A percentile compares a stretch with the other conserved stretches of the same genome.
Evolutionary conservation across 31 red algal genomes (phyloP).

Genomic region (Odonthalia washingtoniensis): DNA sequence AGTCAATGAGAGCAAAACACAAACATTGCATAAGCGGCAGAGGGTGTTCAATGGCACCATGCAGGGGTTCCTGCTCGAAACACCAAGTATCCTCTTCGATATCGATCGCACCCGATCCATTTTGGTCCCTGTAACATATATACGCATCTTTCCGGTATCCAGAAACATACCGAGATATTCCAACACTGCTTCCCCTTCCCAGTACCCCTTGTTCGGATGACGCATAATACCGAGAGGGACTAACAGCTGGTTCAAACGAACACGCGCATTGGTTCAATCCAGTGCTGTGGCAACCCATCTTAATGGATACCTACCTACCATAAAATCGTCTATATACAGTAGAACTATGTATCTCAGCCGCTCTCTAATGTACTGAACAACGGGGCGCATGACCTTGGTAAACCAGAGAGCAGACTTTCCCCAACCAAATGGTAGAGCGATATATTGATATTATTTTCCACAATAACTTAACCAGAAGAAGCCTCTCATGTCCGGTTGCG

Average conservation of each 20-base stretch:
- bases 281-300: neutral
- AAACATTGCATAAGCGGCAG: neutral
- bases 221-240: conserved; percentile 6
- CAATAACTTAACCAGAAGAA: conserved; percentile 44
- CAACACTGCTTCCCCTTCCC: neutral
- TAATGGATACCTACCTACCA: neutral
- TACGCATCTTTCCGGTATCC: conserved; percentile 22
- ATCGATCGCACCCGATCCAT: neutral
- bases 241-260: neutral
- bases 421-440: conserved; percentile 57
- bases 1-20: conserved; percentile 1
- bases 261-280: neutral
- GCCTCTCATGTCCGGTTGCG: conserved; percentile 39
- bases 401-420: conserved; percentile 52
- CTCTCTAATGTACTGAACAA: conserved; percentile 20
- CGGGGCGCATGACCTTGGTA: conserved; percentile 37
- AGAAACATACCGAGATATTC: conserved; percentile 20
- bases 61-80: neutral
- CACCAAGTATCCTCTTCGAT: neutral
- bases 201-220: conserved; percentile 16
- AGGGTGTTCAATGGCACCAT: neutral
- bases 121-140: neutral
- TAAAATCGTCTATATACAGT: conserved; percentile 40
- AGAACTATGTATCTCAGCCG: too few species aligned
- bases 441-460: conserved; percentile 37